Evolutionary conservation across 2,329 filamentous ascomycete species (phyloP).

Genomic region (Stachybotrys echinatus): DNA sequence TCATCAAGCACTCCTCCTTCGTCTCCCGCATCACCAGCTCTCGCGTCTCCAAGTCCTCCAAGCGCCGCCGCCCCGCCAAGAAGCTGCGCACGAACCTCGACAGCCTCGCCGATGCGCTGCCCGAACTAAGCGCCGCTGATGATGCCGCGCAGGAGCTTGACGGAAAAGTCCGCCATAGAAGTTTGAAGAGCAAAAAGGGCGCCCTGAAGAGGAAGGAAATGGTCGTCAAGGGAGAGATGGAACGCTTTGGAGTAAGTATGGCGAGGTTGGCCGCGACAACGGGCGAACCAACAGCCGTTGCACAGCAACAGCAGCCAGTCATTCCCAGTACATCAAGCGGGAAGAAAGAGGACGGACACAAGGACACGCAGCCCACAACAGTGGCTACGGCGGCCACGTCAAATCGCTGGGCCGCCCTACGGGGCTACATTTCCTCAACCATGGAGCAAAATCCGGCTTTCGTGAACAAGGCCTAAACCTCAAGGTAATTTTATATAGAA

Average conservation of each 20-base stretch:
- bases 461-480: slow-evolving; percentile 16
- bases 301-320: slow-evolving; percentile 1
- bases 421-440: slow-evolving; percentile 77
- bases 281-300: slow-evolving; percentile 4
- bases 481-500: no score
- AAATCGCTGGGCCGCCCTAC: slow-evolving; percentile 73
- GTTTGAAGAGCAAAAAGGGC: slow-evolving; percentile 68
- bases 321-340: slow-evolving; percentile 8
- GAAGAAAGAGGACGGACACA: slow-evolving; percentile 7
- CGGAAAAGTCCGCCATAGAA: slow-evolving; percentile 67
- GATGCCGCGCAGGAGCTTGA: slow-evolving; percentile 36
- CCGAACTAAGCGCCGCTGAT: slow-evolving; percentile 48
- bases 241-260: slow-evolving; percentile 79
- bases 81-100: slow-evolving; percentile 74
- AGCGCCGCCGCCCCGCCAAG: slow-evolving; percentile 57
- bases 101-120: slow-evolving; percentile 74
- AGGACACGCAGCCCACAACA: no score
- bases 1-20: slow-evolving; percentile 76
- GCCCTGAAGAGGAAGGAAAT: slow-evolving; percentile 79
- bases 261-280: slow-evolving; percentile 57
- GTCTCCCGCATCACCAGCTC: slow-evolving; percentile 69
- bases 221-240: slow-evolving; percentile 73
- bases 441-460: slow-evolving; percentile 88
- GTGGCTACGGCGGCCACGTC: slow-evolving; percentile 30
- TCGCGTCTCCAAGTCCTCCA: slow-evolving; percentile 13